Percentiles rank a stretch among this genome's conserved stretches.
These are phyloP conservation scores for Heliocybe sulcata DNA, from an alignment of 1,284 basidiomycete species.

Conservation along the genomic window DNA sequence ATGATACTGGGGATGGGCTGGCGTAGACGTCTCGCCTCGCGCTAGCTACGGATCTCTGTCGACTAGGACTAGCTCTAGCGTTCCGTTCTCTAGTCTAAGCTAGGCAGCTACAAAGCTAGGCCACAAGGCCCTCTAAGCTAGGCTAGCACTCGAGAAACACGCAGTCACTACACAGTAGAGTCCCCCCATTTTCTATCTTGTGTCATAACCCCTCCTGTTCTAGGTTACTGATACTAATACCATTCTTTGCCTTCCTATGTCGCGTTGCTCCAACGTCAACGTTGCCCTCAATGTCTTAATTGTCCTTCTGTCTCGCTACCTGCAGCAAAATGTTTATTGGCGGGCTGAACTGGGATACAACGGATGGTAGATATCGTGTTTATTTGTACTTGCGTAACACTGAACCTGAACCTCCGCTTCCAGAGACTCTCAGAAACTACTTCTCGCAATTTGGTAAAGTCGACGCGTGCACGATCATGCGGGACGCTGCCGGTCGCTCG, in stretches of 20 bases:
- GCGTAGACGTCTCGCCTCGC: conserved; percentile 5
- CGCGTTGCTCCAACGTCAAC: conserved; percentile 7
- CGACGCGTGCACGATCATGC: conserved; percentile 93
- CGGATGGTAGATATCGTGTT: conserved; percentile 64
- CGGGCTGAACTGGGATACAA: conserved; percentile 95
- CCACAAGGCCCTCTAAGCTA: conserved; percentile 36
- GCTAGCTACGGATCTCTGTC: background rate
- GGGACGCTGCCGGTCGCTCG: conserved; percentile 84
- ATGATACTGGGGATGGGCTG: conserved; percentile 13
- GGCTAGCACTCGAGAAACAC: conserved; percentile 30
- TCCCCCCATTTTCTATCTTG: conserved; percentile 43
- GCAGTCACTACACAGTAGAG: conserved; percentile 53
- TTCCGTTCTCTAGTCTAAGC: conserved; percentile 1
- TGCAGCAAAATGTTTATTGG: conserved; percentile 97
- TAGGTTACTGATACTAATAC: conserved; percentile 77
- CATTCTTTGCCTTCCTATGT: conserved; percentile 32
- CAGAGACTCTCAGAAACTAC: conserved; percentile 80
- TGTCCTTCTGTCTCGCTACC: conserved; percentile 15
- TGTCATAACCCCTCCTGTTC: conserved; percentile 57
- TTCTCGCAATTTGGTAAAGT: conserved; percentile 89
- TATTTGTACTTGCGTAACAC: conserved; percentile 27
- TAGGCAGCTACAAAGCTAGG: background rate
- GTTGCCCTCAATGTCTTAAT: conserved; percentile 13
- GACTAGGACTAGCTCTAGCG: conserved; percentile 2
- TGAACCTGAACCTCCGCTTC: conserved; percentile 25